Conservation (phyloP, 2,329 filamentous ascomycete species). For the Trichoderma atrobrunneum region DNA sequence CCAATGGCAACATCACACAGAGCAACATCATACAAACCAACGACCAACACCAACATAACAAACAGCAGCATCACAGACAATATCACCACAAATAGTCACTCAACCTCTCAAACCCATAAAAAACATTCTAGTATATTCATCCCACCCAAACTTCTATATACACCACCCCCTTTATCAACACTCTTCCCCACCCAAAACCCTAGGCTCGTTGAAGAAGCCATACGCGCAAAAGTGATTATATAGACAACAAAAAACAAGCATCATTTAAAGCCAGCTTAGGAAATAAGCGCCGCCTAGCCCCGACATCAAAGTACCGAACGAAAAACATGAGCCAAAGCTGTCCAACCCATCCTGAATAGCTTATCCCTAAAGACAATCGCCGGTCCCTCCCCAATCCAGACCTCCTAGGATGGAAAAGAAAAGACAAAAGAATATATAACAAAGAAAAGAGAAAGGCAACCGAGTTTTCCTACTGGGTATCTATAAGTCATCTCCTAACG, state of each 20-base stretch:
- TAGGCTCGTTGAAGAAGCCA: neutral
- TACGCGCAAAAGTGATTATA: neutral
- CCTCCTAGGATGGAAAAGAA: neutral
- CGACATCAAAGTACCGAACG: neutral
- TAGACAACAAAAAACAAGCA: neutral
- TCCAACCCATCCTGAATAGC: neutral
- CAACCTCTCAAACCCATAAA: neutral
- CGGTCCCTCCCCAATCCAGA: neutral
- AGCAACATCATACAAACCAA: too few species aligned
- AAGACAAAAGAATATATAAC: neutral
- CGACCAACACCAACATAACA: too few species aligned
- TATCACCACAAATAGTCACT: neutral
- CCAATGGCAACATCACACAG: neutral
- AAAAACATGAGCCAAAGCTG: neutral
- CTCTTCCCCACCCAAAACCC: neutral
- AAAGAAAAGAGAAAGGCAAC: neutral
- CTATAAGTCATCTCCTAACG: neutral
- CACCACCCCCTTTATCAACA: neutral
- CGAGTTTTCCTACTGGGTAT: conserved; percentile 3
- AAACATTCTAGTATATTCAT: neutral
- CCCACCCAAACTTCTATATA: neutral
- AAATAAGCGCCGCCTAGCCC: neutral
- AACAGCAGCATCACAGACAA: too few species aligned
- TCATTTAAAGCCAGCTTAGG: neutral
- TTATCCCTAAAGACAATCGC: neutral